These are phyloP conservation scores for Cryptococcus jaspeensis DNA, from an alignment of 1,284 basidiomycete species.

Conservation along the genomic window DNA sequence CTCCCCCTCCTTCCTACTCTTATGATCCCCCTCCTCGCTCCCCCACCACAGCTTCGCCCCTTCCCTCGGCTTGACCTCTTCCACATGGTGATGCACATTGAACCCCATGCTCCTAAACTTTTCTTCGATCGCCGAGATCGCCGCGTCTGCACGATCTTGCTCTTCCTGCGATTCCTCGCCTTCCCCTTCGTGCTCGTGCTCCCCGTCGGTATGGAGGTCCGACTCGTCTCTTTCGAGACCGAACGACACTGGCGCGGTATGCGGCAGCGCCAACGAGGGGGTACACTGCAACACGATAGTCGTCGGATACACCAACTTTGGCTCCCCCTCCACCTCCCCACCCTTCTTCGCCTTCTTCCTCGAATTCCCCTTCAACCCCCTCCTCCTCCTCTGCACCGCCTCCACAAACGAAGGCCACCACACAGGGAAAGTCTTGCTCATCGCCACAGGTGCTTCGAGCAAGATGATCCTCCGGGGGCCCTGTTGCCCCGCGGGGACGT, in stretches of 20 bases:
- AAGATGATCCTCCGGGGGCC: slow-evolving; percentile 65
- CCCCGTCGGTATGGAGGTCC: not conserved
- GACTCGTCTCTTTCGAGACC: not conserved
- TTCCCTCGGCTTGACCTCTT: slow-evolving; percentile 14
- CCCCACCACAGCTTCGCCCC: slow-evolving; percentile 41
- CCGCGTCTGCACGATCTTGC: slow-evolving; percentile 8
- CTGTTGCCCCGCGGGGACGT: not conserved
- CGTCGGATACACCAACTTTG: slow-evolving; percentile 55
- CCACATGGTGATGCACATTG: slow-evolving; percentile 17
- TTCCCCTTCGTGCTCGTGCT: not conserved
- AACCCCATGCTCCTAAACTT: slow-evolving; percentile 22
- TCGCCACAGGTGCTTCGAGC: slow-evolving; percentile 72
- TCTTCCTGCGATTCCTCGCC: slow-evolving; percentile 6
- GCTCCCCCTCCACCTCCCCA: slow-evolving; percentile 56
- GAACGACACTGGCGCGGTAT: slow-evolving; percentile 17
- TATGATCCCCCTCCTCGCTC: slow-evolving; percentile 36
- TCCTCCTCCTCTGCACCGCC: slow-evolving; percentile 64
- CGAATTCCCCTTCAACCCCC: slow-evolving; percentile 51
- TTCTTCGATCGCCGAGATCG: slow-evolving; percentile 17
- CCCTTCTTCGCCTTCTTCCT: slow-evolving; percentile 49
- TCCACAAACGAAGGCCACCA: slow-evolving; percentile 78
- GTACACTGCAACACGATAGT: slow-evolving; percentile 79
- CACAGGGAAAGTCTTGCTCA: slow-evolving; percentile 66
- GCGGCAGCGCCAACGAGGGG: slow-evolving; percentile 63
- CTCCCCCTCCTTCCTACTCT: slow-evolving; percentile 27